Conservation (phyloP, 768 basidiomycete species). For the Russula emetica region DNA sequence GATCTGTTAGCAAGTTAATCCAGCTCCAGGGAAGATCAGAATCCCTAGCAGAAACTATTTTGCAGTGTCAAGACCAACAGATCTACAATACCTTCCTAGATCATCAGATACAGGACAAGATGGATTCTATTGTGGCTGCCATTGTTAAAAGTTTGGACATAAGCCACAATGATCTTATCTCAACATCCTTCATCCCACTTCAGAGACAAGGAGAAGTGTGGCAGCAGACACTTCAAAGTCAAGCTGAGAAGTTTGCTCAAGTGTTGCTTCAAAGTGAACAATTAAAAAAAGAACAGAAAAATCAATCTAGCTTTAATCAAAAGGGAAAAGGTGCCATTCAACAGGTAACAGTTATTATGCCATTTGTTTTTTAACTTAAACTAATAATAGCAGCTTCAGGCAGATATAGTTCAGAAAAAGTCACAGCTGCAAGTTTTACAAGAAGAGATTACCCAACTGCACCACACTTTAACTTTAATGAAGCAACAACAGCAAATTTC, state of each 20-base stretch:
- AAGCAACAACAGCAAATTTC: slow-evolving; percentile 2
- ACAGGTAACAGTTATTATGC: slow-evolving; percentile 1
- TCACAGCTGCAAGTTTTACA: slow-evolving; percentile 6
- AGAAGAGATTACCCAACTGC: slow-evolving; percentile 13
- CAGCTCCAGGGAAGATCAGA: slow-evolving; percentile 8
- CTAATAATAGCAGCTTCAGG: slow-evolving; percentile 11
- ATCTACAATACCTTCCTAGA: slow-evolving; percentile 8
- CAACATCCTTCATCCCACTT: slow-evolving; percentile 1
- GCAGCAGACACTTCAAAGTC: slow-evolving; percentile 8
- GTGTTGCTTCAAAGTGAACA: slow-evolving; percentile 11
- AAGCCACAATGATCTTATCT: slow-evolving; percentile 1
- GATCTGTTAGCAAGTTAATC: not conserved
- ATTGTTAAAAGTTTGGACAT: slow-evolving; percentile 8
- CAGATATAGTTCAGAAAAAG: slow-evolving; percentile 7
- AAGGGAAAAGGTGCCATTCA: not conserved
- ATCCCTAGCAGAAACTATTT: slow-evolving; percentile 9
- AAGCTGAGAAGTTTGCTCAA: slow-evolving; percentile 11
- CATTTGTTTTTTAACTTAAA: not conserved
- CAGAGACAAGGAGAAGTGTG: slow-evolving; percentile 7
- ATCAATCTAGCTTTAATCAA: not conserved
- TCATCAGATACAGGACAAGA: slow-evolving; percentile 6
- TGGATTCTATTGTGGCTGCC: slow-evolving; percentile 9
- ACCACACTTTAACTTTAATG: not conserved
- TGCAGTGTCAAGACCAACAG: slow-evolving; percentile 8
- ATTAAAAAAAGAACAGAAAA: slow-evolving; percentile 1